Percentiles rank a stretch among this genome's conserved stretches.
Conservation (phyloP, 1,139 yeast species). For the Hanseniaspora uvarum region DNA sequence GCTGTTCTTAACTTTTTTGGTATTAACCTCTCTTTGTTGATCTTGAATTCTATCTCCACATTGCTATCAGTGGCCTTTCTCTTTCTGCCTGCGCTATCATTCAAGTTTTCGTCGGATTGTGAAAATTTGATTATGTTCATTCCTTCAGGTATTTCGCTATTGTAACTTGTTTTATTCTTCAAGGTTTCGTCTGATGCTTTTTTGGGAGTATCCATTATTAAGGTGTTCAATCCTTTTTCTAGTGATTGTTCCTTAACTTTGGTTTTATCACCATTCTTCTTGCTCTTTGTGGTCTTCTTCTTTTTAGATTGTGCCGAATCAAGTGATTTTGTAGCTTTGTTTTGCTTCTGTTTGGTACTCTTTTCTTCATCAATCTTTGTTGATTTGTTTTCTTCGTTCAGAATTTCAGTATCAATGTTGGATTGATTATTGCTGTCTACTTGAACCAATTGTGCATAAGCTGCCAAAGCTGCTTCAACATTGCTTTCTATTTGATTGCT, state of each 20-base stretch:
- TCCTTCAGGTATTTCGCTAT: neutral
- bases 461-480: conserved; percentile 5
- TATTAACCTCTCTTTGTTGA: neutral
- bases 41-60: neutral
- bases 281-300: neutral
- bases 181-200: neutral
- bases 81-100: neutral
- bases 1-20: neutral
- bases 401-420: neutral
- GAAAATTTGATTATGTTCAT: neutral
- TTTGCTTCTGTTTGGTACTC: neutral
- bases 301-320: neutral
- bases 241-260: neutral
- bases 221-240: neutral
- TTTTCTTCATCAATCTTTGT: neutral
- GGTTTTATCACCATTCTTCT: neutral
- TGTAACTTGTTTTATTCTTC: neutral
- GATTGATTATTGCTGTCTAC: neutral
- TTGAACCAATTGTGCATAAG: neutral
- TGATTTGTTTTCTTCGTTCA: neutral
- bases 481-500: conserved; percentile 3
- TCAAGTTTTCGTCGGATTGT: neutral
- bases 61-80: neutral
- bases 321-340: neutral
- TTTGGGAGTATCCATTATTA: neutral